Percentiles rank a stretch among this genome's conserved stretches.
Conservation (phyloP, 352 stramenopile genomes). For the Phytophthora sojae region DNA sequence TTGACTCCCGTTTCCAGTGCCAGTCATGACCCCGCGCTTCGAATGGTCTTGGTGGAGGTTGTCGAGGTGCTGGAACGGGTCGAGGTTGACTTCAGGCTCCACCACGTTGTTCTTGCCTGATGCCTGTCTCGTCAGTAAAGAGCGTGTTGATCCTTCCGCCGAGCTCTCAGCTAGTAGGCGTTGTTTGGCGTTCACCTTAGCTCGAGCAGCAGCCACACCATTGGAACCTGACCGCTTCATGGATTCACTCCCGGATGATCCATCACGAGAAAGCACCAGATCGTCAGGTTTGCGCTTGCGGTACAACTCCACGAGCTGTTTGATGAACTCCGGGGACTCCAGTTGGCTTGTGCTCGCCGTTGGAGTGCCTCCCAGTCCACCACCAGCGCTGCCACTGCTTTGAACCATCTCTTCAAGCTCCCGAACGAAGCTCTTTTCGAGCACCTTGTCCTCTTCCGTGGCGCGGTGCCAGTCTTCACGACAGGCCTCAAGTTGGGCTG, state of each 20-base stretch:
- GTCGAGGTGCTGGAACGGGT: slow-evolving; percentile 79
- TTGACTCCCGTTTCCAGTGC: slow-evolving; percentile 8
- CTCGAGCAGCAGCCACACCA: slow-evolving; percentile 13
- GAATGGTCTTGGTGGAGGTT: slow-evolving; percentile 38
- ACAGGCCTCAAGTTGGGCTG: slow-evolving; percentile 54
- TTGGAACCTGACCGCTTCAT: slow-evolving; percentile 25
- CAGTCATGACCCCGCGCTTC: slow-evolving; percentile 9
- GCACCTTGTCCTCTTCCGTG: slow-evolving; percentile 73
- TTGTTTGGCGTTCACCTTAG: slow-evolving; percentile 52
- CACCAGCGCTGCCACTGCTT: slow-evolving; percentile 13
- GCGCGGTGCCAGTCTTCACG: slow-evolving; percentile 73
- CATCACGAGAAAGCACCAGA: slow-evolving; percentile 24
- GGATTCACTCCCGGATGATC: slow-evolving; percentile 5
- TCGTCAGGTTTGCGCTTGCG: slow-evolving; percentile 77
- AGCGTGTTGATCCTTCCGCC: slow-evolving; percentile 40
- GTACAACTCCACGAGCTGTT: slow-evolving; percentile 79
- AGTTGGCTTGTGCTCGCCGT: slow-evolving; percentile 29
- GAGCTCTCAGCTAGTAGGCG: slow-evolving; percentile 51
- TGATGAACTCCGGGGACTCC: slow-evolving; percentile 67
- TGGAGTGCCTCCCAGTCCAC: slow-evolving; percentile 19
- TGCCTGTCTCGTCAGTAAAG: slow-evolving; percentile 27
- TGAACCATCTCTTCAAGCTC: slow-evolving; percentile 81
- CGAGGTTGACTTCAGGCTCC: slow-evolving; percentile 59
- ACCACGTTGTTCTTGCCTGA: slow-evolving; percentile 32
- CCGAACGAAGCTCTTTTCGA: slow-evolving; percentile 67